A percentile compares a stretch with the other conserved stretches of the same genome.
Evolutionary conservation across 2,329 filamentous ascomycete species (phyloP).

Genomic region (Blumeria hordei): DNA sequence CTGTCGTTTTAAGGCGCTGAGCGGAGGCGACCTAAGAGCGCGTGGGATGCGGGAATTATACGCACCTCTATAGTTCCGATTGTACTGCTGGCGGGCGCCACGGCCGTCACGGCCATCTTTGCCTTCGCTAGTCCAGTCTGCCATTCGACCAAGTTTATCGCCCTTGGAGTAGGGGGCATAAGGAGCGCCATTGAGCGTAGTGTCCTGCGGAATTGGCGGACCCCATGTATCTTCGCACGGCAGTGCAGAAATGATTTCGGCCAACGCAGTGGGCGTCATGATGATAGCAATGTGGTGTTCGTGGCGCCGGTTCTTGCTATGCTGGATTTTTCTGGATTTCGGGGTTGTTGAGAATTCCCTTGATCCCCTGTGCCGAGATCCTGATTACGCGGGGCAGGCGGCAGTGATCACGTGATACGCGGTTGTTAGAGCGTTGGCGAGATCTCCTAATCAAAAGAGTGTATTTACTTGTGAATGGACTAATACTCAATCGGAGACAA

Average conservation of each 20-base stretch:
- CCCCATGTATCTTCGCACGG: conserved; percentile 70
- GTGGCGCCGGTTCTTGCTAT: no score
- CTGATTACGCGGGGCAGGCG: no score
- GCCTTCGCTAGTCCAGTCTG: conserved; percentile 84
- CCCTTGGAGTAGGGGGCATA: conserved; percentile 97
- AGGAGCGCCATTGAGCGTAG: conserved; percentile 78
- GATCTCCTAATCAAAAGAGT: no score
- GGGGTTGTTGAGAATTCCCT: no score
- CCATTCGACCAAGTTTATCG: conserved; percentile 97
- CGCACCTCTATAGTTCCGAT: conserved; percentile 75
- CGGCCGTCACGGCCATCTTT: conserved; percentile 53
- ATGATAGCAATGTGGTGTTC: no score
- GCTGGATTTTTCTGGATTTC: no score
- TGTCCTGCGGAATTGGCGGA: conserved; percentile 57
- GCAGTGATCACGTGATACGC: no score
- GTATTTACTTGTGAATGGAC: no score
- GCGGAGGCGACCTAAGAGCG: conserved; percentile 3
- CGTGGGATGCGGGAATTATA: conserved; percentile 5
- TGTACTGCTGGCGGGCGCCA: conserved; percentile 68
- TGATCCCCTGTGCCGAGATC: no score
- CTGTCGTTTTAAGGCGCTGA: conserved; percentile 2
- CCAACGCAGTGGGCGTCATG: conserved; percentile 30
- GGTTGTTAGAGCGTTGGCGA: no score
- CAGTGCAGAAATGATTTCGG: conserved; percentile 45
- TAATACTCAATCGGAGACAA: no score